phyloP scores from a whole-genome alignment of 108 stramenopile species.

The Cyclotella kingstonii region DNA sequence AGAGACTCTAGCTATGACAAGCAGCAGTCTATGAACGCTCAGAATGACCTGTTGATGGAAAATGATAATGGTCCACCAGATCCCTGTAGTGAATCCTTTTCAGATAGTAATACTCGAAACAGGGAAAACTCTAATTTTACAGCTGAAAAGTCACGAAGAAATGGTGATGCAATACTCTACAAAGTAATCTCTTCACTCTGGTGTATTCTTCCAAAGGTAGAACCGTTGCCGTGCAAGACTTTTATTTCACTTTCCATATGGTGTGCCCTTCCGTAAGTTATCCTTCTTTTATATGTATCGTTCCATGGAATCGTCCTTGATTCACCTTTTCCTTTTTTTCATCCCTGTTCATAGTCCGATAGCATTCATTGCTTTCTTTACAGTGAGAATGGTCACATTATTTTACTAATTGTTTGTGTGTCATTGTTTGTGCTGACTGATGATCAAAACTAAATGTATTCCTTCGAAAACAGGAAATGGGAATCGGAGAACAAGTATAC shows the following conservation, averaged over 20 bases:
- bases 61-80: too few relatives aligned
- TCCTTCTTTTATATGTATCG: background rate
- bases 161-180: too few relatives aligned
- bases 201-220: slow-evolving; percentile 38
- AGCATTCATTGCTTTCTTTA: slow-evolving; percentile 20
- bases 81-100: too few relatives aligned
- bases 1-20: too few relatives aligned
- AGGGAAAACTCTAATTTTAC: too few relatives aligned
- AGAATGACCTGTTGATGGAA: too few relatives aligned
- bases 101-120: too few relatives aligned
- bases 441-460: background rate
- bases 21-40: too few relatives aligned
- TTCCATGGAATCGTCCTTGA: background rate
- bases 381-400: slow-evolving; percentile 6
- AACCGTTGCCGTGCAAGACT: slow-evolving; percentile 36
- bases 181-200: too few relatives aligned
- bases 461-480: slow-evolving; percentile 22
- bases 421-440: slow-evolving; percentile 6
- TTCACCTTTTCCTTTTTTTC: background rate
- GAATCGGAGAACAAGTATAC: slow-evolving; percentile 27
- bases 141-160: too few relatives aligned
- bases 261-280: slow-evolving; percentile 29
- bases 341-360: background rate
- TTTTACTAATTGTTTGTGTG: background rate
- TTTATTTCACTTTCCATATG: slow-evolving; percentile 20